Percentiles rank a stretch among this genome's conserved stretches.
Conservation (phyloP, 2,329 filamentous ascomycete genomes). For the Cadophora gregata region DNA sequence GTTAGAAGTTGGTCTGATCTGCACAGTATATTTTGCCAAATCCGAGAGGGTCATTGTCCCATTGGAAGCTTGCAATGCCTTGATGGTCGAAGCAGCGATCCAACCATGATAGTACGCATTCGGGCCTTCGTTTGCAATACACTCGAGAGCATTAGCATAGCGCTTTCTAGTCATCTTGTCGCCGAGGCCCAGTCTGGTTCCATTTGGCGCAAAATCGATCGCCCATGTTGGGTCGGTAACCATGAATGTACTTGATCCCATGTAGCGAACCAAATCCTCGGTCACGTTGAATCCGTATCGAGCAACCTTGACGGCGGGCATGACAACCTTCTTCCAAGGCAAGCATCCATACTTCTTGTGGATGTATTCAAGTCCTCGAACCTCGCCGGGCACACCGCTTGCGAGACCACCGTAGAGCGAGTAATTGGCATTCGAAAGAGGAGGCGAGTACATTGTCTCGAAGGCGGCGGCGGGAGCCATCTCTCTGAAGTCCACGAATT, state of each 20-base stretch:
- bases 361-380: conserved; percentile 46
- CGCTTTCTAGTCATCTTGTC: conserved; percentile 81
- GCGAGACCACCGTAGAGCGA: conserved; percentile 64
- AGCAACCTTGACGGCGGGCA: conserved; percentile 65
- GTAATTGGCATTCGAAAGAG: conserved; percentile 51
- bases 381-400: conserved; percentile 58
- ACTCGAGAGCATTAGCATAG: conserved; percentile 80
- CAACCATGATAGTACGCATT: conserved; percentile 77
- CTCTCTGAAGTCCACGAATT: conserved; percentile 73
- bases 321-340: conserved; percentile 60
- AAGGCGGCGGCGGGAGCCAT: conserved; percentile 66
- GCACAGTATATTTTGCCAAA: conserved; percentile 73
- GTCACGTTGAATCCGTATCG: conserved; percentile 66
- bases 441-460: conserved; percentile 68
- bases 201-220: conserved; percentile 86
- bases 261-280: conserved; percentile 67
- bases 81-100: conserved; percentile 76
- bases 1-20: conserved; percentile 65
- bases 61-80: conserved; percentile 68
- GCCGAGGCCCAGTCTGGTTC: conserved; percentile 71
- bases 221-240: conserved; percentile 75
- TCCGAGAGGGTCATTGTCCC: conserved; percentile 89
- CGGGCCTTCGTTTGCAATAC: conserved; percentile 74
- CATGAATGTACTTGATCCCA: conserved; percentile 47
- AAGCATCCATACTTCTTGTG: conserved; percentile 56